Evolutionary conservation across 1,284 basidiomycete genomes (phyloP).

Genomic region (Phlebopus sp.): DNA sequence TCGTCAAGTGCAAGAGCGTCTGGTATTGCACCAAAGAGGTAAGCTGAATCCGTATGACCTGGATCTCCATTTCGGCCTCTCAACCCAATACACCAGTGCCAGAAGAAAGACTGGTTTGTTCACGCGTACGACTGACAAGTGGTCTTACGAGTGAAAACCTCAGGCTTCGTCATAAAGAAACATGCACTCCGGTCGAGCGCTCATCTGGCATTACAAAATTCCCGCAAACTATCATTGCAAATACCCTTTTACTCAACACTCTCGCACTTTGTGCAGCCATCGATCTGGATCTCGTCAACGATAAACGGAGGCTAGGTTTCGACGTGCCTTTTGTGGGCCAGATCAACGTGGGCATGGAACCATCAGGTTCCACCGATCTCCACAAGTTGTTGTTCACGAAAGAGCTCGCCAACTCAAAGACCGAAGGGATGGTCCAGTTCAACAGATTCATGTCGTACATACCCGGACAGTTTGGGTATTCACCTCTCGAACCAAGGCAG

Average conservation of each 20-base stretch:
- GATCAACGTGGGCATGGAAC: constrained; percentile 24
- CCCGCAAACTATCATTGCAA: constrained; percentile 16
- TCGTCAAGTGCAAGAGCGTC: constrained; percentile 22
- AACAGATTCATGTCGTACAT: constrained; percentile 18
- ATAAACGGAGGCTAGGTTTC: constrained; percentile 14
- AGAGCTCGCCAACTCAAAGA: constrained; percentile 2
- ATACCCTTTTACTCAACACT: constrained; percentile 11
- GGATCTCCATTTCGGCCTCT: background rate
- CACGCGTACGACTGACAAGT: too few species aligned
- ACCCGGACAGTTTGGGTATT: constrained; percentile 8
- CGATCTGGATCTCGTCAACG: constrained; percentile 16
- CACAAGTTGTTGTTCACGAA: constrained; percentile 16
- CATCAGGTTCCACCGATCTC: constrained; percentile 13
- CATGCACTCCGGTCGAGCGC: constrained; percentile 19
- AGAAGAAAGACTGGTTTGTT: constrained; percentile 18
- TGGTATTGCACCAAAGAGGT: constrained; percentile 29
- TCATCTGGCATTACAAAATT: constrained; percentile 21
- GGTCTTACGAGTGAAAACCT: too few species aligned
- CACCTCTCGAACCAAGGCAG: constrained; percentile 11
- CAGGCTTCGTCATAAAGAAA: constrained; percentile 24
- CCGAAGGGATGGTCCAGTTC: constrained; percentile 27
- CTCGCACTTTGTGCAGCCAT: constrained; percentile 21
- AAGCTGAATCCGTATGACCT: background rate
- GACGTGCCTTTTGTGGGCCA: constrained; percentile 22
- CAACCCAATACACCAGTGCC: constrained; percentile 7